Conservation (phyloP, 2,329 filamentous ascomycete genomes). For the Triangularia verruculosa region DNA sequence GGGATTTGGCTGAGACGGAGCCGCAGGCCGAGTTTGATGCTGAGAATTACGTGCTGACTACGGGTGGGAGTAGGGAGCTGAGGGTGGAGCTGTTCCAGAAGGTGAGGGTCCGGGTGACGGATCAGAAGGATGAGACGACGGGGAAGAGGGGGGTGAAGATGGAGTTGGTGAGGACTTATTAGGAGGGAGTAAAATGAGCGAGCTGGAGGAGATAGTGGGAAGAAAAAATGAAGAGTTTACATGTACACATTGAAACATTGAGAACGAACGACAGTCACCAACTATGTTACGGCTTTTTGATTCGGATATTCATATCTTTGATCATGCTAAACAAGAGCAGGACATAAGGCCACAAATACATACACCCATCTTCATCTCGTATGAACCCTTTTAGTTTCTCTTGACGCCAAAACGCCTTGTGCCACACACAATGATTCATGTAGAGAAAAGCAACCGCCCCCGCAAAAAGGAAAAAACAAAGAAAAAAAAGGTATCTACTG, state of each 20-base stretch:
- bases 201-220: too few species aligned
- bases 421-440: background rate
- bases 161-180: constrained; percentile 52
- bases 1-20: constrained; percentile 75
- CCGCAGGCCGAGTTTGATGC: constrained; percentile 81
- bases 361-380: background rate
- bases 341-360: background rate
- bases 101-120: constrained; percentile 82
- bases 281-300: too few species aligned
- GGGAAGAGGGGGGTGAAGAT: constrained; percentile 90
- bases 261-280: too few species aligned
- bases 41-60: constrained; percentile 75
- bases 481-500: constrained; percentile 35
- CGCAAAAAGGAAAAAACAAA: constrained; percentile 1
- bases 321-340: background rate
- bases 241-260: too few species aligned
- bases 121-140: constrained; percentile 92
- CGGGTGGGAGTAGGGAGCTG: constrained; percentile 52
- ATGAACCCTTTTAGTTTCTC: background rate
- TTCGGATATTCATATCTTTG: background rate
- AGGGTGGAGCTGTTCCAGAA: constrained; percentile 86
- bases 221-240: too few species aligned
- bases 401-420: constrained; percentile 19
- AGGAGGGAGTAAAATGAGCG: background rate
- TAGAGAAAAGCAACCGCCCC: background rate